Conservation (phyloP, 805 yeast genomes). For the Hagleromyces aurorensis region DNA sequence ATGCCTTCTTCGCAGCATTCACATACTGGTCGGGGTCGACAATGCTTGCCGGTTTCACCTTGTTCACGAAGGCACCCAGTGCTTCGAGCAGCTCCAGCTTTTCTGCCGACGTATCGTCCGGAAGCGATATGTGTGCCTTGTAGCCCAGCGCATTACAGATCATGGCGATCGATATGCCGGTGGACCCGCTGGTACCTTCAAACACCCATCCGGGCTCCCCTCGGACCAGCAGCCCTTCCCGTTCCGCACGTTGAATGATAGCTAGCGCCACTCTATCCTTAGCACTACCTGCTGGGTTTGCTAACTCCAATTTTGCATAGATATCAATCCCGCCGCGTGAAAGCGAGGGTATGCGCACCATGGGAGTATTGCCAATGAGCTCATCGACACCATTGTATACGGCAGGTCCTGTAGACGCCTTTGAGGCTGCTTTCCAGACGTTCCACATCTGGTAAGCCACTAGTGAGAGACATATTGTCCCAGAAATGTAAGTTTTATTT, state of each 20-base stretch:
- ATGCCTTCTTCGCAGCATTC: slow-evolving; percentile 69
- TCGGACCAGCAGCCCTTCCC: slow-evolving; percentile 42
- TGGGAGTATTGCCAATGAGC: slow-evolving; percentile 85
- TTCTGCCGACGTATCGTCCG: slow-evolving; percentile 86
- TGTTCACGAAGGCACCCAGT: slow-evolving; percentile 75
- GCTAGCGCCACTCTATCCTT: slow-evolving; percentile 91
- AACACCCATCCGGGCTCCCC: slow-evolving; percentile 62
- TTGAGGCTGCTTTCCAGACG: too few relatives aligned
- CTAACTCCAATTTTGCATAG: slow-evolving; percentile 77
- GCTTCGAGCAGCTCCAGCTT: slow-evolving; percentile 63
- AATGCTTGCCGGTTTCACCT: slow-evolving; percentile 89
- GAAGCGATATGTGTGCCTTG: slow-evolving; percentile 85
- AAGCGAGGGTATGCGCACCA: slow-evolving; percentile 65
- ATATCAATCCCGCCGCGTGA: slow-evolving; percentile 67
- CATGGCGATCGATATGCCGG: slow-evolving; percentile 90
- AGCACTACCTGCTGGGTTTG: slow-evolving; percentile 93
- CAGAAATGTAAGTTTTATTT: too few relatives aligned
- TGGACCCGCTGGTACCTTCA: slow-evolving; percentile 96
- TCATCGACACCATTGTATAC: slow-evolving; percentile 56
- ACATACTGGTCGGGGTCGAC: slow-evolving; percentile 92
- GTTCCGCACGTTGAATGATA: slow-evolving; percentile 64
- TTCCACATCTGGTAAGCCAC: too few relatives aligned
- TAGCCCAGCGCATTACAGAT: slow-evolving; percentile 87
- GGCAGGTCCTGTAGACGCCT: too few relatives aligned
- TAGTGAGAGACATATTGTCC: too few relatives aligned